Evolutionary conservation across 768 basidiomycete genomes (phyloP).

Genomic region (Coprinopsis cinerea): DNA sequence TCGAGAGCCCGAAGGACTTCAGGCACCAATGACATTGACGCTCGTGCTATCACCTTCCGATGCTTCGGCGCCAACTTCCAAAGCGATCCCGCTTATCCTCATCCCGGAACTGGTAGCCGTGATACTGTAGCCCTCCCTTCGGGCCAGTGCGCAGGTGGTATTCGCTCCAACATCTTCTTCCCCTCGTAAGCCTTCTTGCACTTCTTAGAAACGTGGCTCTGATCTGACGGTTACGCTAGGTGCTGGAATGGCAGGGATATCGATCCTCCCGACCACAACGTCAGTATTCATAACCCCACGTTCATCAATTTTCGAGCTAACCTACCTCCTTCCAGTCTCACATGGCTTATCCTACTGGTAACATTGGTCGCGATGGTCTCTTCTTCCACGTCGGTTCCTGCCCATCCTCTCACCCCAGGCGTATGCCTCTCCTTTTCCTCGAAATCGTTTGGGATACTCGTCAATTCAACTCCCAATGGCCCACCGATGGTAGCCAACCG

Average conservation of each 20-base stretch:
- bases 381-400: slow-evolving; percentile 7
- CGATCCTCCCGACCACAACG: slow-evolving; percentile 6
- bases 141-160: slow-evolving; percentile 3
- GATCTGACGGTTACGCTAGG: neutral
- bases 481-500: neutral
- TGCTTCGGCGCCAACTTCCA: slow-evolving; percentile 8
- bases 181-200: neutral
- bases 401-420: slow-evolving; percentile 5
- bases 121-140: slow-evolving; percentile 7
- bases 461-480: no score
- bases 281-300: no score
- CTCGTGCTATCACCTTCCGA: slow-evolving; percentile 6
- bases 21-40: slow-evolving; percentile 1
- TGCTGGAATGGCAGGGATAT: slow-evolving; percentile 11
- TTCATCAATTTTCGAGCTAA: no score
- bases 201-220: neutral
- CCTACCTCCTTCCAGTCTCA: no score
- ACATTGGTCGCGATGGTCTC: slow-evolving; percentile 4
- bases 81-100: slow-evolving; percentile 1
- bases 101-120: slow-evolving; percentile 6
- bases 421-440: neutral
- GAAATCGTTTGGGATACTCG: no score
- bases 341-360: slow-evolving; percentile 7
- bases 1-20: neutral
- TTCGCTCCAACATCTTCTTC: slow-evolving; percentile 11